Base-by-base conservation (phyloP, 805 yeast genomes). In the Kodamaea neixiangensis region DNA sequence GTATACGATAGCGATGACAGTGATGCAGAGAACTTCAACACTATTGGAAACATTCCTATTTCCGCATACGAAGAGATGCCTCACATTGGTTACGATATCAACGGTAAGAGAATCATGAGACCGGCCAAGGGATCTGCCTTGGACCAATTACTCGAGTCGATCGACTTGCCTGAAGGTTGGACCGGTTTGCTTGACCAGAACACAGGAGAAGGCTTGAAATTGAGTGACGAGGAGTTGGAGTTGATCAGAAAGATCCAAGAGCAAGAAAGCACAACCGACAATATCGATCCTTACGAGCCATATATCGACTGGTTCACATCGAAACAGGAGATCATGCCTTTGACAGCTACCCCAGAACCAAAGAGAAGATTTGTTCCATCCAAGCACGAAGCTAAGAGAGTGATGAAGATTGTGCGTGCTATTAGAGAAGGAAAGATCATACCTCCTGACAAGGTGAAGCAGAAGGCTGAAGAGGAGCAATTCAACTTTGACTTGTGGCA, bases 121-220 rank as follows among this genome's bases (percentile, higher is more conserved):
- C 99, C 99, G 10, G 99, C 98, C 7, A 87, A 89, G 62, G 97
- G 97, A 11, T 84, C 96, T 51, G 99, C 98, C 1, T 78, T 94
- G 57, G 98, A 94, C 63, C 87, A 86, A 62, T 78, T 94, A 55
- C 74, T 94, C 57, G 99, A 93, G 63, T 77, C 85, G 25, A 94
- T 94, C 54, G 99, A 94, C 54, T 76, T 94, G 56, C 99, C 99
- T 11, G 96, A 89, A 70, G 99, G 99, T 20, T 94, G 98, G 98
- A 94, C 99, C 13, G 99, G 99, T 44, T 77, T 94, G 54, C 73
- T 93, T 54, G 98, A 94, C 69, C 87, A 89, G 62, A 80, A 85
- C 62, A 90, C 98, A 5, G 99, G 99, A 54, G 68, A 83, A 7
- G 78, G 89, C 48, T 79, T 94, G 73, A 91, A 94, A 58, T 76